Percentiles rank a stretch among this genome's conserved stretches.
Conservation (phyloP, 2,329 filamentous ascomycete genomes). For the Penicillium sp. region DNA sequence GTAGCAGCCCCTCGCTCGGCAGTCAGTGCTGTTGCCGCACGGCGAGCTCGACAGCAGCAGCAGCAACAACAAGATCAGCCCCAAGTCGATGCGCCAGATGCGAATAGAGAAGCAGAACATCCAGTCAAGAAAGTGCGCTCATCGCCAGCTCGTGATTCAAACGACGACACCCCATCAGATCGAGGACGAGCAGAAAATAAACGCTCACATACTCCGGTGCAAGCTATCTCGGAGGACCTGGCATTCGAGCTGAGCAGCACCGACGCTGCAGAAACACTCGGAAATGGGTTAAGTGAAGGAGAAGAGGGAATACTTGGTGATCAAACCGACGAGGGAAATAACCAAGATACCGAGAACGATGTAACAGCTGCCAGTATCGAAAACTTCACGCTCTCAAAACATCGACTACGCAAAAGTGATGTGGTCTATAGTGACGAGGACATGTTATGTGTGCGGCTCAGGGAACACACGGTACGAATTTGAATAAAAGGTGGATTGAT, state of each 20-base stretch:
- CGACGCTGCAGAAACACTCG: constrained; percentile 2
- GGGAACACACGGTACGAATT: constrained; percentile 33
- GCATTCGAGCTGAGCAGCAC: constrained; percentile 7
- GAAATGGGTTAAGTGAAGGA: neutral
- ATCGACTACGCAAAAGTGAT: constrained; percentile 31
- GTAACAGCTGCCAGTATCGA: constrained; percentile 25
- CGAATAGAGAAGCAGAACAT: constrained; percentile 25
- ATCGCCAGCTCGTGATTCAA: constrained; percentile 22
- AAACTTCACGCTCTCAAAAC: constrained; percentile 39
- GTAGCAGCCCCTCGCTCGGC: constrained; percentile 10
- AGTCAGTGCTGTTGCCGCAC: constrained; percentile 41
- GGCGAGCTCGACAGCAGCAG: constrained; percentile 37
- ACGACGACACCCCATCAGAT: constrained; percentile 16
- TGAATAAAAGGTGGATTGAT: neutral
- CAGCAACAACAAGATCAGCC: constrained; percentile 18
- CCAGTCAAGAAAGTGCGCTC: constrained; percentile 32
- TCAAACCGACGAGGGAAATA: neutral
- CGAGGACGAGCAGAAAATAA: constrained; percentile 20
- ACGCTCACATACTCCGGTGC: neutral
- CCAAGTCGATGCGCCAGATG: constrained; percentile 18
- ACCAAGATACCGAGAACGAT: neutral
- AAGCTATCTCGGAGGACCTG: constrained; percentile 1
- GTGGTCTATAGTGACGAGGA: constrained; percentile 36
- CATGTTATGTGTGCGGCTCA: constrained; percentile 37
- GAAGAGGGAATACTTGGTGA: neutral